These are phyloP conservation scores for Acanthamoeba royreba DNA, from an alignment of 208 protist genomes.

Conservation along the genomic window DNA sequence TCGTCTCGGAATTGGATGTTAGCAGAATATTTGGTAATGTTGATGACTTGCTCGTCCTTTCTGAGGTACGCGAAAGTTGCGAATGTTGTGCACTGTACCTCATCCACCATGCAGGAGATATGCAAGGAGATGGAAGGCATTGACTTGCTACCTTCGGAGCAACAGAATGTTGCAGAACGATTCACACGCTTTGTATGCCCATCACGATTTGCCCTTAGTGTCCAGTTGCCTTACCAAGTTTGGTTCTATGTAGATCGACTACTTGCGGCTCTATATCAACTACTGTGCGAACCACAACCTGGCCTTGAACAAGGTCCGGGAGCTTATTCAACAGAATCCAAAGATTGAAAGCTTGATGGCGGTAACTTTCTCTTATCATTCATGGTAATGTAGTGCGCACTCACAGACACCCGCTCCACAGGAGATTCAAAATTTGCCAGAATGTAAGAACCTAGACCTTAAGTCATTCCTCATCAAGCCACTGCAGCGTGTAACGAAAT, in stretches of 20 bases:
- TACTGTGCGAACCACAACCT: neutral
- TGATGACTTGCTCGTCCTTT: neutral
- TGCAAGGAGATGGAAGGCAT: neutral
- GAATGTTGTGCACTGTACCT: neutral
- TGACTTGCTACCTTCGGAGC: neutral
- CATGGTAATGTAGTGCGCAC: no score
- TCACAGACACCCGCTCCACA: neutral
- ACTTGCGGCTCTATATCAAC: neutral
- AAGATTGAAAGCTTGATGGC: neutral
- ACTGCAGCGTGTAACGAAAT: neutral
- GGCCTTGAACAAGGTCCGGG: neutral
- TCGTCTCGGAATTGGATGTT: neutral
- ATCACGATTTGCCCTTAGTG: neutral
- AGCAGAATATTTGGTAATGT: neutral
- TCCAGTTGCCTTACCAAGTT: neutral
- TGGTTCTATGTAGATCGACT: neutral
- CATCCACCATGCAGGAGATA: neutral
- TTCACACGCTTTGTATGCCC: neutral
- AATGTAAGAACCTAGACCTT: slow-evolving; percentile 5
- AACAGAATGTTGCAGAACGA: neutral
- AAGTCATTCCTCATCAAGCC: neutral
- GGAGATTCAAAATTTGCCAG: neutral
- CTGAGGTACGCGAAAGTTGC: neutral
- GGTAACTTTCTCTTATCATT: neutral
- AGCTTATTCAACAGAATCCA: neutral